Evolutionary conservation across 2,329 filamentous ascomycete species (phyloP).

Genomic region (Whalleya microplaca): DNA sequence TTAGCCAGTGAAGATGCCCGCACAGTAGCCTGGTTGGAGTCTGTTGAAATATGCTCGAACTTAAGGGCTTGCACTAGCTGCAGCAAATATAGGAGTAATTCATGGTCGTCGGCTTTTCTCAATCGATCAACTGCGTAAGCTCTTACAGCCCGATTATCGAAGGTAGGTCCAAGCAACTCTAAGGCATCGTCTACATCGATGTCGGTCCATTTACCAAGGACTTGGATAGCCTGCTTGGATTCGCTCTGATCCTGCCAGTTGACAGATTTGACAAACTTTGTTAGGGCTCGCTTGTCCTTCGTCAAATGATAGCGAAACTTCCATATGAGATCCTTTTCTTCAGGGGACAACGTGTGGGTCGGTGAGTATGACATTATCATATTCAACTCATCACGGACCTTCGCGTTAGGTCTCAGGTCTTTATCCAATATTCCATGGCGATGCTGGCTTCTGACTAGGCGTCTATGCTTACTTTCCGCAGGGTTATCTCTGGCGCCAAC

Average conservation of each 20-base stretch:
- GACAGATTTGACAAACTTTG: conserved; percentile 97
- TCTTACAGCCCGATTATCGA: conserved; percentile 85
- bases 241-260: conserved; percentile 89
- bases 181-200: conserved; percentile 97
- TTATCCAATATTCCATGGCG: conserved; percentile 93
- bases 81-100: conserved; percentile 86
- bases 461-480: conserved; percentile 90
- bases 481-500: conserved; percentile 89
- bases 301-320: conserved; percentile 95
- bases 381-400: conserved; percentile 92
- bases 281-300: conserved; percentile 87
- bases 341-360: conserved; percentile 81
- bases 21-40: conserved; percentile 62
- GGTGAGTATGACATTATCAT: conserved; percentile 90
- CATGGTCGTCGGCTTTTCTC: conserved; percentile 89
- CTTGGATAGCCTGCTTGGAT: conserved; percentile 84
- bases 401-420: conserved; percentile 93
- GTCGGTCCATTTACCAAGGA: conserved; percentile 91
- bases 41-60: conserved; percentile 76
- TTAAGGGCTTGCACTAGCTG: conserved; percentile 96
- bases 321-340: conserved; percentile 97
- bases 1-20: conserved; percentile 80
- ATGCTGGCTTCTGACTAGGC: conserved; percentile 85
- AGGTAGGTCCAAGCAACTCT: conserved; percentile 88
- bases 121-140: conserved; percentile 92